These are phyloP conservation scores for Panicum hallii DNA, from an alignment of 202 grass and related monocot species.

Conservation along the genomic window DNA sequence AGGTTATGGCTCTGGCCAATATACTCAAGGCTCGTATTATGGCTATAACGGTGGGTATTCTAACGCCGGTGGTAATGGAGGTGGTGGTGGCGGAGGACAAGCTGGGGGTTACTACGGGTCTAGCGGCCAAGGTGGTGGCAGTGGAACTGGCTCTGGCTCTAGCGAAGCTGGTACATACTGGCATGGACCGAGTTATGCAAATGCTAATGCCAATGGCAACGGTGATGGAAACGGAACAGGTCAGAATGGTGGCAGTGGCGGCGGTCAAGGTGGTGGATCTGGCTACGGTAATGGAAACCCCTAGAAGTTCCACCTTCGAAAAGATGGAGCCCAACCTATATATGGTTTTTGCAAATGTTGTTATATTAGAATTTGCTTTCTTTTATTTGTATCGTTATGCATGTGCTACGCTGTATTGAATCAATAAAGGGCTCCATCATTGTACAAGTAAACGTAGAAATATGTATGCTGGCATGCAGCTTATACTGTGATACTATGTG, in stretches of 20 bases:
- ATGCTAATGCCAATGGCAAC: slow-evolving; percentile 5
- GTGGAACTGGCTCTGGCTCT: slow-evolving; percentile 18
- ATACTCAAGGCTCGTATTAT: background rate
- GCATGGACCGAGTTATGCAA: background rate
- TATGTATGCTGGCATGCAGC: background rate
- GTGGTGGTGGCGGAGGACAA: slow-evolving; percentile 30
- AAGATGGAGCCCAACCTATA: slow-evolving; percentile 8
- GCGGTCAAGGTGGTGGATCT: slow-evolving; percentile 13
- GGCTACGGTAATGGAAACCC: slow-evolving; percentile 11
- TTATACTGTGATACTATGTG: background rate
- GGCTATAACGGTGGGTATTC: background rate
- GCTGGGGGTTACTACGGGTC: slow-evolving; percentile 23
- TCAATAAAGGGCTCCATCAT: background rate
- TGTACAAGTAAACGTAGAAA: background rate
- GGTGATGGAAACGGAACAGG: background rate
- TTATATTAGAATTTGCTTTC: background rate
- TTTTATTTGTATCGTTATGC: background rate
- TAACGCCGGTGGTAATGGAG: slow-evolving; percentile 2
- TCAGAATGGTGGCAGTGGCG: slow-evolving; percentile 6
- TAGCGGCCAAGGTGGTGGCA: background rate
- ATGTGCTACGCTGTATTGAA: background rate
- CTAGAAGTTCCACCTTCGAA: background rate
- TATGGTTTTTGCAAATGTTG: background rate
- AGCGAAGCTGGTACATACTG: background rate
- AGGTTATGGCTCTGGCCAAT: background rate